Base-by-base conservation (phyloP, 1,139 yeast genomes). In the Sugiyamaella neomexicana region DNA sequence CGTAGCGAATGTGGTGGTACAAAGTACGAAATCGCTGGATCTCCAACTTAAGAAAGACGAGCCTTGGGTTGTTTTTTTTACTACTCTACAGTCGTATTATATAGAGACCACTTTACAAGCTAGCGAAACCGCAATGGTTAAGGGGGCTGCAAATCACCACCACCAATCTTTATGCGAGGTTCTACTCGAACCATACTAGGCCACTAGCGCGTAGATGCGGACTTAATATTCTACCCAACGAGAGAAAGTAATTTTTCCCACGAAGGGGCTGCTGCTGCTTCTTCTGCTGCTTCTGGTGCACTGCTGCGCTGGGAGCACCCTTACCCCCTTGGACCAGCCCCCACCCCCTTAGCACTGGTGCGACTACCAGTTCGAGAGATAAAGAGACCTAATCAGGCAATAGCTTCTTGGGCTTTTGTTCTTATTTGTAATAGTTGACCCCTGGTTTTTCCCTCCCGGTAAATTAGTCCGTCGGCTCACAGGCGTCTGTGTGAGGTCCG, bases 141-240 rank as follows among this genome's bases (percentile, higher is more conserved):
- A 44, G 47, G 47, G 47, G 47, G 31, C 32, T 9, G 36, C 27
- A 42, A 42, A 27, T 42, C 46, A 42, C 46, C 13, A 42, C 34
- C 13, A 17, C 17, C 15, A 37, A 37, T 17, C 23, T 37, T 37
- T 15, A 37, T 15, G 23, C 40, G 40, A n/a, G 40, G 23, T 17
- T 17, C 40, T 6, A 13, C 40, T 37, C 40, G 10, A 8, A 15
- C 40, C 10, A 37, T 37, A 15, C 12, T 17, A 17, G 2, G 23
- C 7, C n/a, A 29, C 7, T n/a, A 39, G 23, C 20, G 20, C 42
- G 42, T 39, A 5, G 6, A 4, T 6, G 23, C 44, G 32, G 23
- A 40, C 23, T 5, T n/a, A 12, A 12, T 40, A 40, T 40, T 40
- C 44, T 40, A 23, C 15, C 12, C 2, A 40, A 25, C 44, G 44